Percentiles rank a stretch among this genome's conserved stretches.
Evolutionary conservation across 1,139 yeast genomes (phyloP).

Genomic region (Yamadazyma sp.): DNA sequence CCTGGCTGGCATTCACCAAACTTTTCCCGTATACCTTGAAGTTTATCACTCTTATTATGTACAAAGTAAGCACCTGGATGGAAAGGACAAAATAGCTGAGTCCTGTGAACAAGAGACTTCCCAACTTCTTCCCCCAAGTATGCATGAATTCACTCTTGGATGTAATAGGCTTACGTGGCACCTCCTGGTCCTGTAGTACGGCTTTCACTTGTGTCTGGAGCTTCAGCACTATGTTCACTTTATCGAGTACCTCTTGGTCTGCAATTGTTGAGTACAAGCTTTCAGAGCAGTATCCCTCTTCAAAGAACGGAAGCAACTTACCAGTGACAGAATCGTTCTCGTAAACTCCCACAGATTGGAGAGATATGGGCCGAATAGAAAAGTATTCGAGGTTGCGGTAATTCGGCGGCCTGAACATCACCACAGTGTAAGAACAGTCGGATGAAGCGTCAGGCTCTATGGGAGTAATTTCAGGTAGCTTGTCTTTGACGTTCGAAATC

Average conservation of each 20-base stretch:
- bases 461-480: neutral
- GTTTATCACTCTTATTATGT: conserved; percentile 26
- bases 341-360: conserved; percentile 49
- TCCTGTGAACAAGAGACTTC: conserved; percentile 4
- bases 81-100: conserved; percentile 15
- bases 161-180: neutral
- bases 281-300: conserved; percentile 7
- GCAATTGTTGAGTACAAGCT: conserved; percentile 19
- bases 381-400: conserved; percentile 75
- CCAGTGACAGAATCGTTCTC: conserved; percentile 7
- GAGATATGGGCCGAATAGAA: conserved; percentile 68
- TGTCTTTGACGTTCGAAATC: neutral
- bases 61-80: conserved; percentile 22
- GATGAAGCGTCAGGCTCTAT: neutral
- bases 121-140: neutral
- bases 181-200: conserved; percentile 1
- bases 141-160: neutral
- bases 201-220: conserved; percentile 16
- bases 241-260: conserved; percentile 32
- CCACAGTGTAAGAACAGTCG: conserved; percentile 27
- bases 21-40: conserved; percentile 19
- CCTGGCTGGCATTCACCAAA: conserved; percentile 51
- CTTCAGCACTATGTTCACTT: conserved; percentile 31
- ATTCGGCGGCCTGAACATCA: conserved; percentile 73
- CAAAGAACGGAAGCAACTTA: conserved; percentile 6